phyloP scores from a whole-genome alignment of 345 rosid genomes.

The Lepidium aucheri region DNA sequence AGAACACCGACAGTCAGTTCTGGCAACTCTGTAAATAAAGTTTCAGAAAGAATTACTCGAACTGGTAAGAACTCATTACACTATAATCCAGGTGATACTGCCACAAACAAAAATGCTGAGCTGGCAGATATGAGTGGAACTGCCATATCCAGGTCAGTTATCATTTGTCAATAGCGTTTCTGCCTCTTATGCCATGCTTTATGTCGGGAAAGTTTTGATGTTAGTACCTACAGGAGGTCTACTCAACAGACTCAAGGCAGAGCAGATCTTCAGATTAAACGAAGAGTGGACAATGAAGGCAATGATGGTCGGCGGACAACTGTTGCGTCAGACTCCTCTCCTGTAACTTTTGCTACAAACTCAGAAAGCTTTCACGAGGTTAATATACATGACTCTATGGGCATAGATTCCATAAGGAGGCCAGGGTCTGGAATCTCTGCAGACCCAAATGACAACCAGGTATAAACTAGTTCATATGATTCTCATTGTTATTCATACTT shows the following conservation, averaged over 20 bases:
- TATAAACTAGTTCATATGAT: conserved; percentile 32
- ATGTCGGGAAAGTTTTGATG: conserved; percentile 29
- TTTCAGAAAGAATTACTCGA: conserved; percentile 29
- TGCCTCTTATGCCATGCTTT: conserved; percentile 20
- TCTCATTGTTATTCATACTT: background rate
- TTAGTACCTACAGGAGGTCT: conserved; percentile 50
- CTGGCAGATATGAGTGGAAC: conserved; percentile 13
- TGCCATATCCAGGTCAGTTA: conserved; percentile 49
- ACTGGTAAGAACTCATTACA: conserved; percentile 26
- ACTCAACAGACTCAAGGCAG: conserved; percentile 46
- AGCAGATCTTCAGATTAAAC: conserved; percentile 48
- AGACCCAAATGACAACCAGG: conserved; percentile 49
- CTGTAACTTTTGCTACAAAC: conserved; percentile 24
- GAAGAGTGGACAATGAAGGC: conserved; percentile 46
- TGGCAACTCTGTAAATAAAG: conserved; percentile 33
- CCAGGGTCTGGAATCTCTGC: conserved; percentile 27
- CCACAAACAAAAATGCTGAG: conserved; percentile 37
- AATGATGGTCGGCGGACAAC: conserved; percentile 47
- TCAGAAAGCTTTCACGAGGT: conserved; percentile 33
- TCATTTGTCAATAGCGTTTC: conserved; percentile 10
- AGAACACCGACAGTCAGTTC: conserved; percentile 30
- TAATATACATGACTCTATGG: conserved; percentile 26
- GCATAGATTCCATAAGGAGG: conserved; percentile 30
- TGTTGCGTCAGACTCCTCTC: conserved; percentile 29
- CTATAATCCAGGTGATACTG: conserved; percentile 31